A percentile compares a stretch with the other conserved stretches of the same genome.
Conservation (phyloP, 2,329 filamentous ascomycete species). For the Diaporthe citrichinensis region DNA sequence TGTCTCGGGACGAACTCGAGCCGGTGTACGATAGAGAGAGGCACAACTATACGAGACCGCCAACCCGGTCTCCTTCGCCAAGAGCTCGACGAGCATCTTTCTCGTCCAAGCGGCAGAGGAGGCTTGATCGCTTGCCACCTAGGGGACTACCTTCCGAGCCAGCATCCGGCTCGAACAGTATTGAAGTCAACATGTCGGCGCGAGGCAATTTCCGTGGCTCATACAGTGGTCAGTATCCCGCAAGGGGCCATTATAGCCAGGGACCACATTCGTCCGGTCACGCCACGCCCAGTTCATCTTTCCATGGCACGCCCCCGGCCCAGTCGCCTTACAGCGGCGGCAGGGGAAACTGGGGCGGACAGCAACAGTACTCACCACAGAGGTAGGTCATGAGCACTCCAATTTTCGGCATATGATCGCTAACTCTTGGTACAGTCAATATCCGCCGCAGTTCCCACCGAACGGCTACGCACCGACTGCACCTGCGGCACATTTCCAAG, state of each 20-base stretch:
- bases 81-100: constrained; percentile 32
- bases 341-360: constrained; percentile 56
- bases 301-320: constrained; percentile 59
- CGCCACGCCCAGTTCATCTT: constrained; percentile 59
- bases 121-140: constrained; percentile 43
- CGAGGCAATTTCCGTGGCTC: constrained; percentile 59
- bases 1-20: constrained; percentile 44
- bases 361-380: constrained; percentile 56
- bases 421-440: constrained; percentile 66
- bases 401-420: constrained; percentile 38
- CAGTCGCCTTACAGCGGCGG: constrained; percentile 59
- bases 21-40: constrained; percentile 35
- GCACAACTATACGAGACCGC: constrained; percentile 30
- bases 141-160: constrained; percentile 49
- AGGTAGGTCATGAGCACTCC: constrained; percentile 52
- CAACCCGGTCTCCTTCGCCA: constrained; percentile 32
- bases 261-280: constrained; percentile 54
- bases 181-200: constrained; percentile 65
- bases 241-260: constrained; percentile 53
- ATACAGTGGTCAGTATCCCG: constrained; percentile 55
- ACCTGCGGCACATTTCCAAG: constrained; percentile 68
- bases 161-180: constrained; percentile 63
- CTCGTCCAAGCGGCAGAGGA: constrained; percentile 50
- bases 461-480: constrained; percentile 62
- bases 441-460: constrained; percentile 72